Base-by-base conservation (phyloP, 2,329 filamentous ascomycete genomes). In the Pseudogymnoascus sp. region DNA sequence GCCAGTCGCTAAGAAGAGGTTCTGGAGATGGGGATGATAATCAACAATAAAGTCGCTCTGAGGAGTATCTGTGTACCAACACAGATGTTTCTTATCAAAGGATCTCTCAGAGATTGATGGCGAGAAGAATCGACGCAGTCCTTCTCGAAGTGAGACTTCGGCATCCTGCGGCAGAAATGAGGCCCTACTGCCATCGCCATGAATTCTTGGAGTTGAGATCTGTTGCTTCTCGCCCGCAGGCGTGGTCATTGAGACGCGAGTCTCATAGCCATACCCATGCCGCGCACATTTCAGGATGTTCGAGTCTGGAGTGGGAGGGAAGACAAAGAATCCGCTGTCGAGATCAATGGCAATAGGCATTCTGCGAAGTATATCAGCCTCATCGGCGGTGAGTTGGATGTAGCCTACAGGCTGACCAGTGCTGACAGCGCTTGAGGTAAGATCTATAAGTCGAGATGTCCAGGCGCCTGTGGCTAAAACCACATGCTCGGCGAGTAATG, bases 311-410 rank as follows among this genome's bases (percentile, higher is more conserved):
- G 74, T 75, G 0, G 89, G 88, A 4, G 88, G 87, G 65, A 91
- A 88, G 72, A 89, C 79, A 78, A 91, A 92, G 61, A 89, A 79
- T 8, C 88, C 88, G 3, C 80, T 84, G 55, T 80, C 82, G 64
- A 91, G 77, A 75, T 90, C 89, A 51, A 92, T 75, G 36, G 89
- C 75, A 3, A 90, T 87, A 0, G 91, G 91, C 69, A 86, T 84
- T 42, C 82, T 74, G 51, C 78, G 78, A 15, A 96, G 78, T 4
- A 74, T 74, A 10, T 77, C 76, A 73, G 91, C 84, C 74, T 96
- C 92, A 2, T 79, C 77, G 4, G 78, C 71, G 0, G 81, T 83
- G 60, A 91, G 79, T 61, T 80, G 77, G 65, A 89, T 78, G 73
- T 89, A 91, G 0, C 82, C 84, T 12, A 91, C 73, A 0, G 81